Base-by-base conservation (phyloP, 2,329 filamentous ascomycete species). In the Neophaeococcomyces mojaviensis region DNA sequence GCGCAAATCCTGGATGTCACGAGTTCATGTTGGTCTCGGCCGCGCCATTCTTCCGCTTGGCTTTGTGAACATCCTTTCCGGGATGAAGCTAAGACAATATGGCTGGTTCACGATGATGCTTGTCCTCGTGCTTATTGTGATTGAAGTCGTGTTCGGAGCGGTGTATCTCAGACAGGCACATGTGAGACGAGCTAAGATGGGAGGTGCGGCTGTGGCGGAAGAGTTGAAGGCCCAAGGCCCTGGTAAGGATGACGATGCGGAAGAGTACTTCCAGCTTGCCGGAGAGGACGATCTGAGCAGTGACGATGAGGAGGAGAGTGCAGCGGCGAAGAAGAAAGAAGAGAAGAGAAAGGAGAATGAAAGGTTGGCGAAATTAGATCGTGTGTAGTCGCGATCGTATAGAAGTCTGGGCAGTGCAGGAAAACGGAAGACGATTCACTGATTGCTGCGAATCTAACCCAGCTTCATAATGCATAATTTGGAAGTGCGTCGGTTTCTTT, bases 1-100 rank as follows among this genome's bases (percentile, higher is more conserved):
- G 49, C 40, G 42, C 43, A 52, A 41, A 49, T 58, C 39, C 20
- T 52, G 41, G 50, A 52, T 58, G 47, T 47, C 46, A 37, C 44
- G 46, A n/a, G 44, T 58, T n/a, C 61, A 63, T 39, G 46, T 57
- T 12, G 57, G 58, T 26, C 48, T 61, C 4, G 61, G 61, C 4
- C 51, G 57, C 16, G 39, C 56, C 5, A 41, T 63, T 4, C 38
- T 63, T 12, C 39, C 60, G 1, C n/a, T 59, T 1, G 61, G 50
- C 34, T 56, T 55, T 43, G 22, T 56, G 39, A 57, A 58, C 37
- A 43, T 53, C 28, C 18, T 57, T 24, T 22, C 45, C 1, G 56
- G 56, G 20, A 49, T 58, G 39, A 38, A 49, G 16, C 42, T 56
- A 30, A 53, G 55, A 37, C 53, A 53, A 7, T 58, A 56, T 43